Percentiles rank a stretch among this genome's conserved stretches.
phyloP scores from a whole-genome alignment of 2,329 filamentous ascomycete genomes.

The Aspergillus tubingensis region DNA sequence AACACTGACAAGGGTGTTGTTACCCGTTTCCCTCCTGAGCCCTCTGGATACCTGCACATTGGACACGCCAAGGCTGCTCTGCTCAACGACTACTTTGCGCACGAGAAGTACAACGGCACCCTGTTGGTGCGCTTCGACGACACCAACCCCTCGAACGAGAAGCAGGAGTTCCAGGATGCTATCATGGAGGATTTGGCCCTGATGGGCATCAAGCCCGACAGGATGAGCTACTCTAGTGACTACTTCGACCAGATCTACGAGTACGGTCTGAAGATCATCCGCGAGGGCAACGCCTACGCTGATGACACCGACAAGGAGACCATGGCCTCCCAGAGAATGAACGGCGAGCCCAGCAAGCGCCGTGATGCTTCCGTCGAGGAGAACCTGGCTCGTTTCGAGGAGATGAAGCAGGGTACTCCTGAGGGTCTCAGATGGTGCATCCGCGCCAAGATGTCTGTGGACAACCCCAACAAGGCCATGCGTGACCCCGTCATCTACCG shows the following conservation, averaged over 20 bases:
- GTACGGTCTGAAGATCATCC: conserved; percentile 79
- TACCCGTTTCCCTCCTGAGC: conserved; percentile 90
- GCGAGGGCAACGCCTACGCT: conserved; percentile 84
- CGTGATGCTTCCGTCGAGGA: conserved; percentile 79
- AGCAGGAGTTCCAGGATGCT: conserved; percentile 90
- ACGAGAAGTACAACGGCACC: conserved; percentile 88
- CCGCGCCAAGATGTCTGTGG: conserved; percentile 87
- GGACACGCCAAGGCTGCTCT: conserved; percentile 93
- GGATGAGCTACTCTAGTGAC: conserved; percentile 86
- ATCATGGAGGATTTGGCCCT: conserved; percentile 89
- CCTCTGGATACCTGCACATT: conserved; percentile 93
- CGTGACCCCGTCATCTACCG: conserved; percentile 97
- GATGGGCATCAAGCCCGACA: conserved; percentile 88
- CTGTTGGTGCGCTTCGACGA: conserved; percentile 93
- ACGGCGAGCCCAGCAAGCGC: conserved; percentile 77
- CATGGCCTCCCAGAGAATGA: conserved; percentile 81
- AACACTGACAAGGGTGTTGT: conserved; percentile 87
- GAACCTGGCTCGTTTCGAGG: conserved; percentile 80
- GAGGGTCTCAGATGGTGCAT: conserved; percentile 87
- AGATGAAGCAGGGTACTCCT: conserved; percentile 85
- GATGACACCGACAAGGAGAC: conserved; percentile 90
- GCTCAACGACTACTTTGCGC: conserved; percentile 95
- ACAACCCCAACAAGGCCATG: conserved; percentile 93
- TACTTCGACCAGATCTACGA: conserved; percentile 94
- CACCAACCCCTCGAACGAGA: conserved; percentile 96